These are phyloP conservation scores for Dothistroma septosporum DNA, from an alignment of 2,329 filamentous ascomycete species.

Conservation along the genomic window DNA sequence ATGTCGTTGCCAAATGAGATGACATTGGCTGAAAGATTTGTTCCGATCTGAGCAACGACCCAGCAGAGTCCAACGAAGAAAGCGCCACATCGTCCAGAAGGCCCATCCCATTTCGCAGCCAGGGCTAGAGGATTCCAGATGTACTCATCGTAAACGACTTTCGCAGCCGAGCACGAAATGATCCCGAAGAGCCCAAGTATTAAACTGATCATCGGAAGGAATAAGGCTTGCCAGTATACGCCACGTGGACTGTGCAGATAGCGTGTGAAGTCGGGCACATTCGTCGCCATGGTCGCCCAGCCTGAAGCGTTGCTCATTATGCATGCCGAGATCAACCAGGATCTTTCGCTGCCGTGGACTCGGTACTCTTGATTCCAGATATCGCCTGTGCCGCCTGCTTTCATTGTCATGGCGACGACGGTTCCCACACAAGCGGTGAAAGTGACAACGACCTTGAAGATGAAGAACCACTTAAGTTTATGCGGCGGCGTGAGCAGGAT, in stretches of 20 bases:
- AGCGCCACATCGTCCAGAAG: constrained; percentile 31
- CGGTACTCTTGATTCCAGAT: constrained; percentile 30
- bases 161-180: constrained; percentile 54
- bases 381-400: constrained; percentile 31
- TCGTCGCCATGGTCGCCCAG: constrained; percentile 36
- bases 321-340: constrained; percentile 29
- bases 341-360: constrained; percentile 25
- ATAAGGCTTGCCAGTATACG: constrained; percentile 37
- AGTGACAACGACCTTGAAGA: constrained; percentile 40
- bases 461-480: constrained; percentile 44
- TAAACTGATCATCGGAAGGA: constrained; percentile 48
- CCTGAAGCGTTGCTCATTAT: constrained; percentile 31
- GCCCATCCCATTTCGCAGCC: constrained; percentile 37
- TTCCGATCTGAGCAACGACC: constrained; percentile 54
- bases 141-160: constrained; percentile 50
- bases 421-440: constrained; percentile 52
- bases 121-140: constrained; percentile 34
- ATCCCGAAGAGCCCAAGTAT: constrained; percentile 52
- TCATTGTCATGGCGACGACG: constrained; percentile 32
- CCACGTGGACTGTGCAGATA: constrained; percentile 32
- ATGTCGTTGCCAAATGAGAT: constrained; percentile 54
- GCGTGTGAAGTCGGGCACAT: constrained; percentile 38
- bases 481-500: constrained; percentile 51
- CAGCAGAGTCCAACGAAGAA: constrained; percentile 34
- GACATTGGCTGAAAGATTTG: constrained; percentile 52